Evolutionary conservation across 768 basidiomycete genomes (phyloP).

Genomic region (Hypholoma sublateritium): DNA sequence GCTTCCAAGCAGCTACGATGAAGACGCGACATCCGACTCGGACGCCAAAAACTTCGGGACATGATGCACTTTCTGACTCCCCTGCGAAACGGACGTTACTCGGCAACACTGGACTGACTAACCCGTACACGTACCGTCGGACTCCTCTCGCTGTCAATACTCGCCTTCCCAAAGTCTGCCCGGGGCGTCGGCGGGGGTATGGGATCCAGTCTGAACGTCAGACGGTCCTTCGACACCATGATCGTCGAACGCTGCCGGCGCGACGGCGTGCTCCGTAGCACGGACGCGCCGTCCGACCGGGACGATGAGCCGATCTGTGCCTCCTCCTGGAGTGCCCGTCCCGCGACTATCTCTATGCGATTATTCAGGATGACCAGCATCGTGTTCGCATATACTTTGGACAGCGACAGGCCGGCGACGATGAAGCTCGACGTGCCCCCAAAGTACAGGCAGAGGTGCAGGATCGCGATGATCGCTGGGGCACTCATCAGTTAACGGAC

Average conservation of each 20-base stretch:
- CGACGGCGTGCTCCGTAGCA: background rate
- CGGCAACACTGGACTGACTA: too few species aligned
- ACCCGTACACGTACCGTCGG: too few species aligned
- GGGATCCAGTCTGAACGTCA: slow-evolving; percentile 13
- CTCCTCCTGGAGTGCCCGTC: background rate
- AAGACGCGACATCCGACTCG: too few species aligned
- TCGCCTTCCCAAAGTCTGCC: too few species aligned
- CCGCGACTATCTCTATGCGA: slow-evolving; percentile 17
- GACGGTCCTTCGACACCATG: slow-evolving; percentile 12
- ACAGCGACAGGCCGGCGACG: slow-evolving; percentile 24
- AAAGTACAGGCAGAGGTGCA: slow-evolving; percentile 29
- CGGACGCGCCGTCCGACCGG: background rate
- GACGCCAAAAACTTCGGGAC: too few species aligned
- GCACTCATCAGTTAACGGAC: too few species aligned
- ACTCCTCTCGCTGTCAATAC: too few species aligned
- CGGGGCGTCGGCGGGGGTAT: background rate
- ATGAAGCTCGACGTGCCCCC: slow-evolving; percentile 20
- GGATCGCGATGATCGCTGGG: slow-evolving; percentile 22
- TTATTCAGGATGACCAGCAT: slow-evolving; percentile 30
- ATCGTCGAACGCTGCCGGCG: slow-evolving; percentile 11
- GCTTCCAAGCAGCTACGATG: too few species aligned
- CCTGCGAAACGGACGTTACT: background rate
- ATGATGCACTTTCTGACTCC: background rate
- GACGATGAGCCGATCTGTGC: background rate
- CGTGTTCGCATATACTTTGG: slow-evolving; percentile 31